phyloP scores from a whole-genome alignment of 208 protist species.

The Acanthamoeba sp. region DNA sequence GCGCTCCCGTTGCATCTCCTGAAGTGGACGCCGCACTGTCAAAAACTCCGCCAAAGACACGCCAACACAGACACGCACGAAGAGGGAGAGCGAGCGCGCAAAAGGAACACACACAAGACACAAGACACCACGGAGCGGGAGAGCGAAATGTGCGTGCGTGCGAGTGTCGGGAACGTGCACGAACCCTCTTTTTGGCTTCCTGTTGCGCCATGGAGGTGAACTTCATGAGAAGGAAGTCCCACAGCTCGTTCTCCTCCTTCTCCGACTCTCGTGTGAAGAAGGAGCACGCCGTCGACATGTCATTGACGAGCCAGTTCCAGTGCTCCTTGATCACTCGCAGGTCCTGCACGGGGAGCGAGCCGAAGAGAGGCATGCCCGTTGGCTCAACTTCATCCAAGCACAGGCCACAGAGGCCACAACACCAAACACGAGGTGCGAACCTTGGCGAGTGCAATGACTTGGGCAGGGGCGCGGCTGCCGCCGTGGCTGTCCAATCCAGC shows the following conservation, averaged over 20 bases:
- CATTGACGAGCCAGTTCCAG: conserved; percentile 70
- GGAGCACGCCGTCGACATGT: conserved; percentile 57
- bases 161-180: neutral
- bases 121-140: neutral
- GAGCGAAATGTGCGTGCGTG: neutral
- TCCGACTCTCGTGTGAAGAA: conserved; percentile 53
- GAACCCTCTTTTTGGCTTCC: conserved; percentile 48
- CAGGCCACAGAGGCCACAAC: neutral
- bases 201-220: conserved; percentile 68
- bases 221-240: conserved; percentile 59
- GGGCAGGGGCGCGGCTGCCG: conserved; percentile 4
- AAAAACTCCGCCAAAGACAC: too few relatives aligned
- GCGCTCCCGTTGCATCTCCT: conserved; percentile 64
- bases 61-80: neutral
- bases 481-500: neutral
- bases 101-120: neutral
- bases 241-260: conserved; percentile 71
- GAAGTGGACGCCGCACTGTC: too few relatives aligned
- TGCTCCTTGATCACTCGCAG: conserved; percentile 38
- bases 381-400: neutral
- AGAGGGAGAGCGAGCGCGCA: neutral
- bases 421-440: neutral
- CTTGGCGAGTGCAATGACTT: conserved; percentile 55
- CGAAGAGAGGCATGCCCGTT: neutral
- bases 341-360: neutral